A percentile compares a stretch with the other conserved stretches of the same genome.
Conservation (phyloP, 2,329 filamentous ascomycete species). For the Aspergillus sp. region DNA sequence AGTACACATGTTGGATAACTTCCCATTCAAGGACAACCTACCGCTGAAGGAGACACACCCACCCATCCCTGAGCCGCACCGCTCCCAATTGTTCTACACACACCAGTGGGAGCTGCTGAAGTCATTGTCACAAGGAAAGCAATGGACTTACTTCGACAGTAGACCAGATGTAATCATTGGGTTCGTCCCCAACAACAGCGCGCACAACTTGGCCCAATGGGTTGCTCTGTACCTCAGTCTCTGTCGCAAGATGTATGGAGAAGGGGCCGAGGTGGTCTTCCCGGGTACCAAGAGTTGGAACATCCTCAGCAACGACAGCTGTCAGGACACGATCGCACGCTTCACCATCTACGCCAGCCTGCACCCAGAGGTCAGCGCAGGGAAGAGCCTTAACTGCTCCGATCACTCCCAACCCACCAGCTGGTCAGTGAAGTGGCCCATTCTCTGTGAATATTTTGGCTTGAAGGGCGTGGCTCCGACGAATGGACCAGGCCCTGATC, state of each 20-base stretch:
- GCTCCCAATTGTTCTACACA: constrained; percentile 5
- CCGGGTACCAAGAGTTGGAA: constrained; percentile 6
- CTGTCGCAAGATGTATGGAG: not conserved
- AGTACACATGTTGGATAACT: not conserved
- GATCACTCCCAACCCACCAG: not conserved
- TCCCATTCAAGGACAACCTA: constrained; percentile 5
- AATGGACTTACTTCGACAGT: constrained; percentile 3
- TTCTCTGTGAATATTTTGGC: constrained; percentile 3
- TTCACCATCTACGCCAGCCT: constrained; percentile 1
- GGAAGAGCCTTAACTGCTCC: not conserved
- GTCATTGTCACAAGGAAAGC: not conserved
- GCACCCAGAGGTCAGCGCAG: not conserved
- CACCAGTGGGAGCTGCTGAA: constrained; percentile 1
- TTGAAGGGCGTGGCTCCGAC: constrained; percentile 1
- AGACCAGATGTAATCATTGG: constrained; percentile 6
- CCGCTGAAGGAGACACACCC: constrained; percentile 8
- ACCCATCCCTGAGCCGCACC: not conserved
- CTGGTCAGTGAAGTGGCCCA: constrained; percentile 2
- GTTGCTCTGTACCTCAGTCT: constrained; percentile 2
- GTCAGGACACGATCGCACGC: constrained; percentile 1
- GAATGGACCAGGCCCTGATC: constrained; percentile 2
- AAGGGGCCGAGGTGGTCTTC: not conserved
- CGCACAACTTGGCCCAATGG: constrained; percentile 5
- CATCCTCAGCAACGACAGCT: not conserved
- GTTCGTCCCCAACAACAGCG: constrained; percentile 7